phyloP scores from a whole-genome alignment of 2,329 filamentous ascomycete genomes.

The Botrytis pseudocinerea region DNA sequence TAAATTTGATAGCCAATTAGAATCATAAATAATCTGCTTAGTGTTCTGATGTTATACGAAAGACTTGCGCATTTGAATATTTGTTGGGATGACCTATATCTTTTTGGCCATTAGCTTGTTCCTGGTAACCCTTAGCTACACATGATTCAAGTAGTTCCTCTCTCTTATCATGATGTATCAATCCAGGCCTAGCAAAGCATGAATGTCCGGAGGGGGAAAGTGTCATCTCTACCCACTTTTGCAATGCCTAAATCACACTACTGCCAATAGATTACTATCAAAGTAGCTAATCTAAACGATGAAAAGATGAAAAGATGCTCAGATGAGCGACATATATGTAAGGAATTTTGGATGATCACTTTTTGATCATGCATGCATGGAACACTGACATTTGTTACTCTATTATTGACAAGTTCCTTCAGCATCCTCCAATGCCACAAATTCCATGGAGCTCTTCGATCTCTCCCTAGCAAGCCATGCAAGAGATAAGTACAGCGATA shows the following conservation, averaged over 20 bases:
- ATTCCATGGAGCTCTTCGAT: background rate
- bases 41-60: background rate
- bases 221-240: background rate
- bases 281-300: background rate
- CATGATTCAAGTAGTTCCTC: background rate
- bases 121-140: background rate
- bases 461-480: rapidly evolving
- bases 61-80: background rate
- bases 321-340: background rate
- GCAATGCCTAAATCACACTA: background rate
- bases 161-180: background rate
- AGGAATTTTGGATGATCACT: background rate
- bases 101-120: background rate
- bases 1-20: background rate
- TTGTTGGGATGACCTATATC: background rate
- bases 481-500: background rate
- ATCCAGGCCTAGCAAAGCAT: background rate
- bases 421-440: background rate
- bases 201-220: background rate
- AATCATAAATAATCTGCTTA: background rate
- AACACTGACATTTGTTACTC: background rate
- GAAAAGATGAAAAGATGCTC: background rate
- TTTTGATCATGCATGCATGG: background rate
- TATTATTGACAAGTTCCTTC: background rate
- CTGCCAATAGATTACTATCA: background rate